Percentiles rank a stretch among this genome's conserved stretches.
Conservation (phyloP, 805 yeast species). For the Wickerhamomyces alni region DNA sequence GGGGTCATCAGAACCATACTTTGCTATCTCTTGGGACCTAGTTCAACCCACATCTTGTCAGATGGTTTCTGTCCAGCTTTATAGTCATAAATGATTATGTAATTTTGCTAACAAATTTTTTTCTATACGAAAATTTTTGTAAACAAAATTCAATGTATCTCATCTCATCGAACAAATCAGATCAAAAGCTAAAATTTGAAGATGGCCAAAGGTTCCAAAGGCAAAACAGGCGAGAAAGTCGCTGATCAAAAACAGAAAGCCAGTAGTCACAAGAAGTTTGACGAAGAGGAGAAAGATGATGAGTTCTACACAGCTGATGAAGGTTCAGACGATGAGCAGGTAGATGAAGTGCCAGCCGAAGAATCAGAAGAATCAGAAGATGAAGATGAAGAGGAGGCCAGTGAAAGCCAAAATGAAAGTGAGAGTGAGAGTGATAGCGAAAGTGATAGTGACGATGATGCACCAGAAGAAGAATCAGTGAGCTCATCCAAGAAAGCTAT, state of each 20-base stretch:
- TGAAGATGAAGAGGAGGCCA: slow-evolving; percentile 2
- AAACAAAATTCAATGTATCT: too few species aligned
- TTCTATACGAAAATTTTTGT: background rate
- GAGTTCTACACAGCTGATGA: slow-evolving; percentile 17
- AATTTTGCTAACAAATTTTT: too few species aligned
- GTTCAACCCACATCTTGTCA: too few species aligned
- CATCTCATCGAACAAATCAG: too few species aligned
- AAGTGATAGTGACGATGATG: slow-evolving; percentile 28
- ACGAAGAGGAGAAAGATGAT: slow-evolving; percentile 16
- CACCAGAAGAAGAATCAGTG: slow-evolving; percentile 45
- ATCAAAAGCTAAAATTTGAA: too few species aligned
- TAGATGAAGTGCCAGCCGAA: background rate
- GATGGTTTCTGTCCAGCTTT: background rate
- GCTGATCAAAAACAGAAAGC: slow-evolving; percentile 1
- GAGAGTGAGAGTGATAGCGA: slow-evolving; percentile 1
- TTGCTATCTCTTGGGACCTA: slow-evolving; percentile 19
- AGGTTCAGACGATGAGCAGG: background rate
- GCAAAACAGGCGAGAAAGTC: slow-evolving; percentile 10
- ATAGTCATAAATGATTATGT: background rate
- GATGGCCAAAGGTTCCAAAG: background rate
- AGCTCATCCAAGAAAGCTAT: slow-evolving; percentile 18
- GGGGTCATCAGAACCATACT: slow-evolving; percentile 12
- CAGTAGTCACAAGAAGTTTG: slow-evolving; percentile 15
- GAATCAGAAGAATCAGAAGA: too few species aligned
- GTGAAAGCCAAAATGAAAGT: slow-evolving; percentile 12